Conservation (phyloP, 441 rosid species). For the Jatropha podagrica region DNA sequence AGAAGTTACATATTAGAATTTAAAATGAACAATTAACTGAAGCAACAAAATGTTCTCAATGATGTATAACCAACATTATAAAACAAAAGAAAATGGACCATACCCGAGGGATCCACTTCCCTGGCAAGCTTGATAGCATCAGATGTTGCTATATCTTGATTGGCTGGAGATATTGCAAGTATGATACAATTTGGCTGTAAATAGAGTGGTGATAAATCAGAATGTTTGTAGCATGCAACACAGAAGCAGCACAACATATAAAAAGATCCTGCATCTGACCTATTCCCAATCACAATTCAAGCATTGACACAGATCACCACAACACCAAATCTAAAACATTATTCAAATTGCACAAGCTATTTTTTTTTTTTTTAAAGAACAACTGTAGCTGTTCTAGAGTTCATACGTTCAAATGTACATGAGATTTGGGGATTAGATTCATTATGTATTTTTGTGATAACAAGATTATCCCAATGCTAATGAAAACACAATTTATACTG, state of each 20-base stretch:
- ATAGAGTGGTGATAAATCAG: conserved; percentile 13
- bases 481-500: background rate
- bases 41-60: conserved; percentile 11
- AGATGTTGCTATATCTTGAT: conserved; percentile 97
- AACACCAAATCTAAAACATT: background rate
- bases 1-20: conserved; percentile 1
- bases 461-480: background rate
- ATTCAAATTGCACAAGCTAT: background rate
- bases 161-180: conserved; percentile 96
- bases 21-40: conserved; percentile 5
- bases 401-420: background rate
- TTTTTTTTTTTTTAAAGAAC: background rate
- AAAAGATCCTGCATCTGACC: conserved; percentile 3
- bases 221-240: background rate
- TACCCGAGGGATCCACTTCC: conserved; percentile 96
- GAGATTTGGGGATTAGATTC: background rate
- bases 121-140: conserved; percentile 95
- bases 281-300: background rate
- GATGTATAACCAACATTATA: background rate
- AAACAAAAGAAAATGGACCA: conserved; percentile 1
- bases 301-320: background rate
- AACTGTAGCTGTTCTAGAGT: no score
- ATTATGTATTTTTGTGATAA: no score
- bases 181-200: conserved; percentile 77
- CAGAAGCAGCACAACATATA: background rate